These are phyloP conservation scores for Irpex rosettiformis DNA, from an alignment of 1,284 basidiomycete species.

Conservation along the genomic window DNA sequence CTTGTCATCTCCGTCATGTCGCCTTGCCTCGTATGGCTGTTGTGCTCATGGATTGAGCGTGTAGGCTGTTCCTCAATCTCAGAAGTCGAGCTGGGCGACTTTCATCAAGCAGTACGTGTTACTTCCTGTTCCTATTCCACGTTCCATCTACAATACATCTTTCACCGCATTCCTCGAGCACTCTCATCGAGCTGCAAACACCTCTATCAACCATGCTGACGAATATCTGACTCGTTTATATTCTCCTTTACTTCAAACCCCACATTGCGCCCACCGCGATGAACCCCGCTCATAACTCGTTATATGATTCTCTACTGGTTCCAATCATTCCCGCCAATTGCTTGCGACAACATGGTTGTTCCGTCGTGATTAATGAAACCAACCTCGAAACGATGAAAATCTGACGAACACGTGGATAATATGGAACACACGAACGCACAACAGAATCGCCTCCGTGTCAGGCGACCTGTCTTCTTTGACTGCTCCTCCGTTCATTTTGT, in stretches of 20 bases:
- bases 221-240: too few relatives aligned
- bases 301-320: too few relatives aligned
- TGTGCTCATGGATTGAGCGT: neutral
- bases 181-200: neutral
- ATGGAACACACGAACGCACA: neutral
- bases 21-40: neutral
- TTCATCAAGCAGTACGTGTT: slow-evolving; percentile 76
- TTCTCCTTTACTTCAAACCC: neutral
- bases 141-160: neutral
- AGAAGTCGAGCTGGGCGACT: slow-evolving; percentile 73
- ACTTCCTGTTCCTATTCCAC: too few relatives aligned
- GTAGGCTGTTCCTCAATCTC: slow-evolving; percentile 69
- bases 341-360: too few relatives aligned
- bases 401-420: neutral
- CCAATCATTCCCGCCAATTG: too few relatives aligned
- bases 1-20: neutral
- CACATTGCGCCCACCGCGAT: neutral
- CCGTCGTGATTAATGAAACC: too few relatives aligned
- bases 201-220: neutral
- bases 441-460: slow-evolving; percentile 77
- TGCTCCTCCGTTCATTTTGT: slow-evolving; percentile 92
- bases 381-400: too few relatives aligned
- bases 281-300: too few relatives aligned
- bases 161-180: slow-evolving; percentile 3
- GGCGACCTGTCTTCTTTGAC: slow-evolving; percentile 94